A percentile compares a stretch with the other conserved stretches of the same genome.
Conservation (phyloP, 768 basidiomycete genomes). For the Clitopilus passeckerianus region DNA sequence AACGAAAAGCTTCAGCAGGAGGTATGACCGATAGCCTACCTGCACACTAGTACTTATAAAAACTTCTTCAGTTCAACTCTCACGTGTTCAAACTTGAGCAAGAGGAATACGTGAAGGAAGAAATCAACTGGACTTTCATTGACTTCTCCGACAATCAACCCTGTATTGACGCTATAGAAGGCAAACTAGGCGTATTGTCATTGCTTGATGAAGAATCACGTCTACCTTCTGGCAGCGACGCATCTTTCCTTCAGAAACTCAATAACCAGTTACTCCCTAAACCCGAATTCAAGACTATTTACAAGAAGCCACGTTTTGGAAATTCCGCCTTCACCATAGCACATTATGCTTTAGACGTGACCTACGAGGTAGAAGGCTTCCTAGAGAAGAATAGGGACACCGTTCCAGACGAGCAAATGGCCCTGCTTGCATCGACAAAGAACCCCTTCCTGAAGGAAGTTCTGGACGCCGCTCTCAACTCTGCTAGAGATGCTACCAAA, state of each 20-base stretch:
- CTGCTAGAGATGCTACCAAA: conserved; percentile 35
- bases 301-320: conserved; percentile 99
- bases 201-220: conserved; percentile 98
- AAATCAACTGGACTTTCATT: conserved; percentile 99
- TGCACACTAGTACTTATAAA: conserved; percentile 5
- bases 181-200: conserved; percentile 91
- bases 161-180: conserved; percentile 98
- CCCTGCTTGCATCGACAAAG: conserved; percentile 77
- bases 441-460: conserved; percentile 95
- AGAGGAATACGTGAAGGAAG: conserved; percentile 97
- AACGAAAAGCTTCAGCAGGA: conserved; percentile 98
- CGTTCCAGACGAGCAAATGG: conserved; percentile 97
- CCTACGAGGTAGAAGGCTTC: conserved; percentile 97
- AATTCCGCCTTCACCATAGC: conserved; percentile 97
- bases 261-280: conserved; percentile 75
- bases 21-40: conserved; percentile 37
- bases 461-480: conserved; percentile 82
- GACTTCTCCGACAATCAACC: conserved; percentile 99
- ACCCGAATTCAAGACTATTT: conserved; percentile 80
- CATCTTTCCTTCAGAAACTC: conserved; percentile 91
- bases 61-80: conserved; percentile 77
- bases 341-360: conserved; percentile 97
- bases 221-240: conserved; percentile 87
- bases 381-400: conserved; percentile 99
- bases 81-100: conserved; percentile 99